Evolutionary conservation across 1,139 yeast genomes (phyloP), one percentile per base, ranked within the genome.

Genomic region (Hansenula sp.): DNA sequence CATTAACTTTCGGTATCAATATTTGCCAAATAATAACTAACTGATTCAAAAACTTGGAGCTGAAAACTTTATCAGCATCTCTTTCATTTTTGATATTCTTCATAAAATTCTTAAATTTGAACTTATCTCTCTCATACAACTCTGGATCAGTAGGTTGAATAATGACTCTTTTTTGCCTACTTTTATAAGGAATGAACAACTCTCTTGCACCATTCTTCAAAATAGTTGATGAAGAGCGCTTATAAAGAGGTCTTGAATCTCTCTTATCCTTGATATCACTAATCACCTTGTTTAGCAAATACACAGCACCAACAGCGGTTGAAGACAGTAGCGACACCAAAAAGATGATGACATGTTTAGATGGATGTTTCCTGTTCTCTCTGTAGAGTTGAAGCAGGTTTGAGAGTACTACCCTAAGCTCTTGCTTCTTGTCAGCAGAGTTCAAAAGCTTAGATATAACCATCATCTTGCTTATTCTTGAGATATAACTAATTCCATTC

Each of bases 21-120:
- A 90, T 85, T 51, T 79, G 73, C 86, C 95, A 85, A 34, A 90
- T 76, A 27, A 90, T 87, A 28, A 71, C 66, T 48, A 88, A 67
- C 64, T 89, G 95, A 47, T 78, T 77, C 47, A 87, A 64, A 53
- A 88, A 87, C 53, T 75, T 75, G 29, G 88, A 81, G 57, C 82
- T 78, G 48, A 82, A 69, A 13, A 78, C 49, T 38, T 56, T 59
- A 13, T 64, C 61, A n/a, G 47, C 38, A 18, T 53, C 53, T 17
- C 42, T 41, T 29, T 52, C 53, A 27, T 32, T 43, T 19, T 43
- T 48, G 32, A 55, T 58, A 29, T 53, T 56, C 38, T 54, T 59
- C 14, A 52, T 60, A 37, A 59, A 51, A 42, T 59, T 60, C 45
- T 65, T 67, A 48, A 63, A 66, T 34, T 64, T 51, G 43, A 57